Evolutionary conservation across 352 stramenopile genomes (phyloP), one percentile per base, ranked within the genome.

Genomic region (Phytophthora pluvialis): DNA sequence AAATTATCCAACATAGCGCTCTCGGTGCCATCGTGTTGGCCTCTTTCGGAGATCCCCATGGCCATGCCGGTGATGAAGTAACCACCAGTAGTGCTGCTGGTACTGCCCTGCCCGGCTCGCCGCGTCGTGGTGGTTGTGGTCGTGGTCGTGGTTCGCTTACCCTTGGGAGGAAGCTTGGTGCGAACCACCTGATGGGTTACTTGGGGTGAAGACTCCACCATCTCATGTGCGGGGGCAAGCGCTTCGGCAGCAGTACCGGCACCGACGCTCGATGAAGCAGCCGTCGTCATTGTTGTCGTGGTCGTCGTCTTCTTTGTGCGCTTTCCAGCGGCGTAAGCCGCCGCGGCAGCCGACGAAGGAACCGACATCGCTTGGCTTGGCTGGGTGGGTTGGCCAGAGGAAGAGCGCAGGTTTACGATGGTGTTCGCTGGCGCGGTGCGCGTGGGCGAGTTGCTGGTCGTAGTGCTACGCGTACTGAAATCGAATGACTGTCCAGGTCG

Each of bases 181-280:
- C 47, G 65, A 38, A 68, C 44, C 33, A 69, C 52, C n/a, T 69
- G 50, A 13, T 64, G 59, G 5, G 59, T 69, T n/a, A 74, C 54
- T 50, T 64, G 59, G 8, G 64, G 49, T 9, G 59, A 61, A 31
- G 65, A 46, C 21, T 45, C 29, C 9, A 65, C 52, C 5, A 67
- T 42, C 51, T 72, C 59, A 31, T 71, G 59, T 28, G 50, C 42
- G 4, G 59, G 13, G 1, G 57, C 35, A 42, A 69, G 56, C 10
- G 47, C 66, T 46, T 73, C 36, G 9, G n/a, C 28, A 9, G 52
- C n/a, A n/a, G n/a, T n/a, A n/a, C n/a, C n/a, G n/a, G n/a, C 29
- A 1, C 26, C 49, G 31, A 52, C 32, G 29, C 58, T 64, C 12
- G 51, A 73, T 29, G 40, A 26, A 18, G 46, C 38, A 33, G 33